Evolutionary conservation across 352 stramenopile species (phyloP).

Genomic region (Phytophthora melonis): DNA sequence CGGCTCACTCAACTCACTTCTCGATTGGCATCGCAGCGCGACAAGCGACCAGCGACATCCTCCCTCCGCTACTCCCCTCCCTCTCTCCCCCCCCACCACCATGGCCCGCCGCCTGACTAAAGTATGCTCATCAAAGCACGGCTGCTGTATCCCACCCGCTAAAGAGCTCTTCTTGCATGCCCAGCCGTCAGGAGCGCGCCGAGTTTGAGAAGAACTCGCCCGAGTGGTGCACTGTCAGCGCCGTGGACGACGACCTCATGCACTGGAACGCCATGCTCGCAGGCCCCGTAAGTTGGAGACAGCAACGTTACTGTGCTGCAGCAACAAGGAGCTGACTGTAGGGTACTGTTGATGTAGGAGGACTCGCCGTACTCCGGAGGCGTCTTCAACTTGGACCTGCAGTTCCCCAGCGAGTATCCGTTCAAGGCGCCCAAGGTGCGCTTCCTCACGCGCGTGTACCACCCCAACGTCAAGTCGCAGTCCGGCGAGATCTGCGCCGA

Average conservation of each 20-base stretch:
- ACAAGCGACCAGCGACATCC: conserved; percentile 10
- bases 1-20: conserved; percentile 28
- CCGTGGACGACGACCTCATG: conserved; percentile 90
- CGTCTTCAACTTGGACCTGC: conserved; percentile 95
- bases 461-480: conserved; percentile 97
- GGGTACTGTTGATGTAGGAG: conserved; percentile 51
- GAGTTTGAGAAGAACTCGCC: conserved; percentile 92
- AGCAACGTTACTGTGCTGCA: neutral
- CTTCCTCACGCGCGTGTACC: conserved; percentile 97
- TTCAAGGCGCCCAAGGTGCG: conserved; percentile 94
- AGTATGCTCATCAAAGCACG: conserved; percentile 36
- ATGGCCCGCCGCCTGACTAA: conserved; percentile 90
- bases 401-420: conserved; percentile 97
- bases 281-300: conserved; percentile 70
- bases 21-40: conserved; percentile 33
- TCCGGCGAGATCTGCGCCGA: conserved; percentile 97
- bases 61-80: neutral
- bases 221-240: conserved; percentile 89
- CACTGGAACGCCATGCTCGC: conserved; percentile 93
- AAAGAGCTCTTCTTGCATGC: neutral
- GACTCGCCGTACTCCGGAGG: conserved; percentile 88
- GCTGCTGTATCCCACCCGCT: neutral
- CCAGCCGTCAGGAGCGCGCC: conserved; percentile 71
- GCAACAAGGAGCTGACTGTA: conserved; percentile 6
- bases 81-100: neutral